Percentiles rank a stretch among this genome's conserved stretches.
Conservation (phyloP, 148 eudicot genomes). For the Arctostaphylos glauca region DNA sequence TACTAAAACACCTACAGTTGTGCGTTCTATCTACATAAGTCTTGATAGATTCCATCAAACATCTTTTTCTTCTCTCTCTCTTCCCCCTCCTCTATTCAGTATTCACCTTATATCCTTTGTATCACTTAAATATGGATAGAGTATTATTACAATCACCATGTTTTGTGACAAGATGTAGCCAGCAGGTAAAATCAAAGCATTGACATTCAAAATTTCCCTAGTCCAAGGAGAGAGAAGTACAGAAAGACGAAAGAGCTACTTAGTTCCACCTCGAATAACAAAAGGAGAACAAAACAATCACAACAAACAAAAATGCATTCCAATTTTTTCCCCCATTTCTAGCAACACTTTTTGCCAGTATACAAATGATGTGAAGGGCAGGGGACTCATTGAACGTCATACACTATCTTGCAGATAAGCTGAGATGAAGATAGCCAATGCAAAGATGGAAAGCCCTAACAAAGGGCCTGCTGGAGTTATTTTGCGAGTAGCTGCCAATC, state of each 20-base stretch:
- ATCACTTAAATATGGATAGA: background rate
- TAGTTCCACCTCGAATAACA: background rate
- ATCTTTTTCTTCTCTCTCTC: no score
- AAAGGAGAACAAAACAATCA: background rate
- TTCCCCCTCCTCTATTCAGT: no score
- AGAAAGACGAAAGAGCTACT: background rate
- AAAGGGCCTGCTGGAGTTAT: constrained; percentile 25
- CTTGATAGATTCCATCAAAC: background rate
- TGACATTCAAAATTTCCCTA: background rate
- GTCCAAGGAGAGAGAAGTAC: background rate
- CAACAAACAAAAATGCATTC: background rate
- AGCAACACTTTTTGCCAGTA: background rate
- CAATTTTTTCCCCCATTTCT: background rate
- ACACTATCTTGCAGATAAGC: constrained; percentile 16
- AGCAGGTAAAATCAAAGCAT: background rate
- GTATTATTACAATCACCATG: background rate
- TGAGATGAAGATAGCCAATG: constrained; percentile 17
- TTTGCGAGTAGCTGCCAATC: constrained; percentile 26
- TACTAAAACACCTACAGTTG: background rate
- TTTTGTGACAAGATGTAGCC: background rate
- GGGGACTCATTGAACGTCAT: constrained; percentile 6
- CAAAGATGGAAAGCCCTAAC: constrained; percentile 23
- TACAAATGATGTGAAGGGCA: background rate
- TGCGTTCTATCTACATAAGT: background rate
- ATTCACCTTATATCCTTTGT: no score